Evolutionary conservation across 1,284 basidiomycete species (phyloP).

Genomic region (Leccinum subrobustum): DNA sequence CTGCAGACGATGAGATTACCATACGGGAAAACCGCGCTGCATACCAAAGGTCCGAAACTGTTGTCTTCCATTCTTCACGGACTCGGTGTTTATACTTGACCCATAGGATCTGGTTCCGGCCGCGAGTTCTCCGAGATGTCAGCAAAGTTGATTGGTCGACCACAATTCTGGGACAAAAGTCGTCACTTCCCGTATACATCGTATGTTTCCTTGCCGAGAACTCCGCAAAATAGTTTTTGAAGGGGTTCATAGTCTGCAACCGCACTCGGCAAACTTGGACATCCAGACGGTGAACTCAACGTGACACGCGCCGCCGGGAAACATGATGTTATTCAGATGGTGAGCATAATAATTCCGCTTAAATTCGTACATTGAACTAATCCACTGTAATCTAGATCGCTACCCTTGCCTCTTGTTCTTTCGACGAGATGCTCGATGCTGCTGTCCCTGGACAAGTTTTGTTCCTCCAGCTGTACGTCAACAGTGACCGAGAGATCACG

Average conservation of each 20-base stretch:
- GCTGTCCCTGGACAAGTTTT: conserved; percentile 66
- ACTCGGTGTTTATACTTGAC: not conserved
- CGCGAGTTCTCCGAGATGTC: conserved; percentile 68
- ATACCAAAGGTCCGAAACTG: conserved; percentile 50
- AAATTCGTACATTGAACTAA: conserved; percentile 26
- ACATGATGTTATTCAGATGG: conserved; percentile 60
- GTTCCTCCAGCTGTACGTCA: conserved; percentile 81
- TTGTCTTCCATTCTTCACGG: conserved; percentile 5
- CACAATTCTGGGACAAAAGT: conserved; percentile 55
- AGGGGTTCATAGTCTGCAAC: conserved; percentile 37
- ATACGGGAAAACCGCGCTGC: conserved; percentile 68
- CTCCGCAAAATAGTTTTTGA: conserved; percentile 21
- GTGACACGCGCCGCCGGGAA: conserved; percentile 56
- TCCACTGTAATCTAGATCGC: conserved; percentile 40
- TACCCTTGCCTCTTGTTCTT: conserved; percentile 27
- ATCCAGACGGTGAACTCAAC: conserved; percentile 63
- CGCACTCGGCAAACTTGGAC: conserved; percentile 62
- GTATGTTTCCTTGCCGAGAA: conserved; percentile 14
- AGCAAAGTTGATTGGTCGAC: conserved; percentile 59
- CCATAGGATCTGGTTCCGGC: conserved; percentile 69
- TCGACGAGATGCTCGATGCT: conserved; percentile 57
- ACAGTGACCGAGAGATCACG: conserved; percentile 77
- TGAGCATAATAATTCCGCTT: conserved; percentile 23
- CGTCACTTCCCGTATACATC: conserved; percentile 63
- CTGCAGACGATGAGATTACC: conserved; percentile 66